Percentiles rank a stretch among this genome's conserved stretches.
Conservation (phyloP, 768 basidiomycete species). For the Lactarius quietus region DNA sequence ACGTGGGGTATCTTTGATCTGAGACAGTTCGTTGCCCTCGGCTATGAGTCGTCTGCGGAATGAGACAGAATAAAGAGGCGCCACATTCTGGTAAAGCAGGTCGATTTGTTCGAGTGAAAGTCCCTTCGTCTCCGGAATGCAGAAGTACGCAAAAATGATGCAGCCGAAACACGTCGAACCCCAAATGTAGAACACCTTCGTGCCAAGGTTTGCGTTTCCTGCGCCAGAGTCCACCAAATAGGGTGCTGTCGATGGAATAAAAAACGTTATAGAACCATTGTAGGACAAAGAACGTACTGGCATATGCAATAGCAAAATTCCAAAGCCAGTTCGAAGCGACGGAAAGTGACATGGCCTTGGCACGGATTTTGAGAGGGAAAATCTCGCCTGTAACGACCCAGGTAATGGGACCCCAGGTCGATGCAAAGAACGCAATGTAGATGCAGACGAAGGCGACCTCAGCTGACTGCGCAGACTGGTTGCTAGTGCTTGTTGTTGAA, state of each 20-base stretch:
- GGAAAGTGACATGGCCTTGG: no score
- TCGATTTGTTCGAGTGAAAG: constrained; percentile 85
- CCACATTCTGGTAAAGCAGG: no score
- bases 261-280: background rate
- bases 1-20: background rate
- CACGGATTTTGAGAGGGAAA: no score
- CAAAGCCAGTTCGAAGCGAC: constrained; percentile 44
- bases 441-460: constrained; percentile 49
- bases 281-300: constrained; percentile 7
- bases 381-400: no score
- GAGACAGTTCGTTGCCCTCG: constrained; percentile 10
- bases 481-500: constrained; percentile 42
- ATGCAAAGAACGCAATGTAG: constrained; percentile 57
- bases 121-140: constrained; percentile 79
- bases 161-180: constrained; percentile 62
- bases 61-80: constrained; percentile 50
- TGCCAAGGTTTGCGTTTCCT: constrained; percentile 54
- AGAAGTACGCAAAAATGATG: constrained; percentile 76
- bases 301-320: constrained; percentile 41
- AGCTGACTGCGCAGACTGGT: constrained; percentile 49
- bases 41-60: constrained; percentile 34
- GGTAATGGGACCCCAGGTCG: no score
- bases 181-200: constrained; percentile 90
- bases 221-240: constrained; percentile 44
- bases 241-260: constrained; percentile 35